phyloP scores from a whole-genome alignment of 768 basidiomycete genomes.

The Russula brevipes region DNA sequence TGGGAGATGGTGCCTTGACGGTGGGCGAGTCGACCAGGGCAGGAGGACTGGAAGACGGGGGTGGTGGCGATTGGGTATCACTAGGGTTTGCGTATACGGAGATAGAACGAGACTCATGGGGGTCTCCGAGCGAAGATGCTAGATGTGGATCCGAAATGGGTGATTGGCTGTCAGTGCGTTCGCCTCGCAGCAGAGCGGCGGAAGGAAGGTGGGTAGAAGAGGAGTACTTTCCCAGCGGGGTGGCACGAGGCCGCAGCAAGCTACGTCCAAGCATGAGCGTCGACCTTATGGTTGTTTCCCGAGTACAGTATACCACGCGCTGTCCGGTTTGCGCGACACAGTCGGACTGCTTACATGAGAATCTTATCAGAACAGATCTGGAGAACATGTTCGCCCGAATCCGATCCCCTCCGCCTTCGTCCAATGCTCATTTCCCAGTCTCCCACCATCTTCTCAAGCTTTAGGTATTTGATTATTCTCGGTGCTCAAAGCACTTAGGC shows the following conservation, averaged over 20 bases:
- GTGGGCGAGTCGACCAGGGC: slow-evolving; percentile 3
- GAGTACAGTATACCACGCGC: background rate
- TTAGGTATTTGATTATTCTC: too few relatives aligned
- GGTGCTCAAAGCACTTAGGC: too few relatives aligned
- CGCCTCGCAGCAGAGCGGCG: background rate
- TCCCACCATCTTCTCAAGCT: too few relatives aligned
- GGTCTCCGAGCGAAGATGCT: background rate
- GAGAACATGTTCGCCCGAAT: background rate
- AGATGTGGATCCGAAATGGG: slow-evolving; percentile 1
- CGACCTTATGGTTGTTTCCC: background rate
- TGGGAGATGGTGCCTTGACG: slow-evolving; percentile 1
- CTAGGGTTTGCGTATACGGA: slow-evolving; percentile 3
- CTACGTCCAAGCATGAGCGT: slow-evolving; percentile 11
- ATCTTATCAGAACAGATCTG: background rate
- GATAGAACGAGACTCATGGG: slow-evolving; percentile 13
- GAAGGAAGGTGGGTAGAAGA: slow-evolving; percentile 4
- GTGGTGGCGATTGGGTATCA: background rate
- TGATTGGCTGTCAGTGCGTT: background rate
- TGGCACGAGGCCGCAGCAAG: slow-evolving; percentile 5
- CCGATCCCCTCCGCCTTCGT: too few relatives aligned
- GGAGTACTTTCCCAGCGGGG: slow-evolving; percentile 3
- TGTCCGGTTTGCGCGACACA: too few relatives aligned
- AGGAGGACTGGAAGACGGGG: slow-evolving; percentile 14
- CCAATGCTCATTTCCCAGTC: too few relatives aligned
- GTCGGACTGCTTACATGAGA: background rate